Conservation (phyloP, 495 filamentous ascomycete genomes). For the Aspergillus diversus region DNA sequence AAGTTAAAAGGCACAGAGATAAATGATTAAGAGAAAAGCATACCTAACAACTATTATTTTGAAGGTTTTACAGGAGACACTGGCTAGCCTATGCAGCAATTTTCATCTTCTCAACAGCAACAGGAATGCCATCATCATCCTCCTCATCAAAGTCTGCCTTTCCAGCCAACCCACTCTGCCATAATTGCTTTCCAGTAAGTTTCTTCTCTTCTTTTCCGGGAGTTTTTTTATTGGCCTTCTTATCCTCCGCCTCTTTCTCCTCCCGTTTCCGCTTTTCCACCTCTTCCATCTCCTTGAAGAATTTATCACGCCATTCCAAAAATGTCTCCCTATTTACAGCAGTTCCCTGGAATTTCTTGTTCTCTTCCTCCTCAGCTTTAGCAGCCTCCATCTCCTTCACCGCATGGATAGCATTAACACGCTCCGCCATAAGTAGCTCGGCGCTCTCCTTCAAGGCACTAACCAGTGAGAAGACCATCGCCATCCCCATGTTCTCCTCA, state of each 20-base stretch:
- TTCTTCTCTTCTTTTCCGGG: conserved; percentile 59
- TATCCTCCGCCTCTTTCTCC: conserved; percentile 75
- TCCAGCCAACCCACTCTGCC: conserved; percentile 79
- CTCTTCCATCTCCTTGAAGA: conserved; percentile 78
- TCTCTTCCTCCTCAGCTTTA: conserved; percentile 86
- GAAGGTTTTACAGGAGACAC: not conserved
- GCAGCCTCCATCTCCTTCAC: conserved; percentile 66
- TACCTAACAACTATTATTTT: not conserved
- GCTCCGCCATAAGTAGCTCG: conserved; percentile 74
- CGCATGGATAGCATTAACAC: conserved; percentile 63
- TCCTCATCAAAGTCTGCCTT: conserved; percentile 76
- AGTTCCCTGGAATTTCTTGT: conserved; percentile 93
- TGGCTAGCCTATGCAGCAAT: conserved; percentile 51
- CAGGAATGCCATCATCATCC: conserved; percentile 55
- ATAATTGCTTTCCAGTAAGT: conserved; percentile 80
- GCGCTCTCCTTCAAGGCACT: conserved; percentile 84
- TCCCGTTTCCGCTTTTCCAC: conserved; percentile 62
- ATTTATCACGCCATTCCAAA: conserved; percentile 76
- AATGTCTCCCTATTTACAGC: conserved; percentile 84
- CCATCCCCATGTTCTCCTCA: conserved; percentile 90
- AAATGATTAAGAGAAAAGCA: not conserved
- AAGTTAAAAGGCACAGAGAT: not conserved
- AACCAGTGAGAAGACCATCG: conserved; percentile 95
- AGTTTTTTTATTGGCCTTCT: conserved; percentile 66
- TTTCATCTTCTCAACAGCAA: conserved; percentile 68